Conservation (phyloP, 306 rosid species). For the Leucaena leucocephala region DNA sequence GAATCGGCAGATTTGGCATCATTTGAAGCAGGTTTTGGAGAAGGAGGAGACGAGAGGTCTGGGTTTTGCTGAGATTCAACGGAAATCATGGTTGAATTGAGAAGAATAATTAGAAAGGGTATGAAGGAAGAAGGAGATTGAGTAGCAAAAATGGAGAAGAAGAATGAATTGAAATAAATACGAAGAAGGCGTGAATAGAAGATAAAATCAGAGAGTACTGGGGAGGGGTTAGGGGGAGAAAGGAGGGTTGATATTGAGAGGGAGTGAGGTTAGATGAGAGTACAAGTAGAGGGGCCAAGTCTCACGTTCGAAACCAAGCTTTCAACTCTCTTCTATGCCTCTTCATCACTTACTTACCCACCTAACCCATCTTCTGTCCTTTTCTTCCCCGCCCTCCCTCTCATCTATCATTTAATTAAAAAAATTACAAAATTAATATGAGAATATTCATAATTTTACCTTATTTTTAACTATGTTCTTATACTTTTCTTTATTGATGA, state of each 20-base stretch:
- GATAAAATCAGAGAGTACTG: background rate
- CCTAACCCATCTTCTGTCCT: slow-evolving; percentile 41
- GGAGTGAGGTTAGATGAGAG: slow-evolving; percentile 19
- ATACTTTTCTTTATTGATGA: no score
- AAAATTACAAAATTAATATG: no score
- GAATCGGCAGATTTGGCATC: background rate
- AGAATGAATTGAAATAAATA: background rate
- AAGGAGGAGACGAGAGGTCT: background rate
- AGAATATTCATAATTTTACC: no score
- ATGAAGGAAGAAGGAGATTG: background rate
- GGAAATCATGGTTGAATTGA: slow-evolving; percentile 45
- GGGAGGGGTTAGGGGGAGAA: slow-evolving; percentile 40
- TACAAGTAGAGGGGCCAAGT: background rate
- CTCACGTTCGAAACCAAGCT: slow-evolving; percentile 40
- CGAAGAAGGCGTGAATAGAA: background rate
- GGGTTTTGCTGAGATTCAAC: slow-evolving; percentile 48
- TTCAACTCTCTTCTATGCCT: slow-evolving; percentile 14
- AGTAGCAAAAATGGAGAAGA: background rate
- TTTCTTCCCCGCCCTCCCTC: background rate
- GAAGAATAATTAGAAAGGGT: background rate
- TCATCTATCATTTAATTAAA: background rate
- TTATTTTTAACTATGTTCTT: no score
- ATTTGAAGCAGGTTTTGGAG: slow-evolving; percentile 5
- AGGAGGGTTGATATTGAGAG: slow-evolving; percentile 5
- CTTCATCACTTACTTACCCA: slow-evolving; percentile 34